Conservation (phyloP, 768 basidiomycete species). For the Leucosporidium scottii region DNA sequence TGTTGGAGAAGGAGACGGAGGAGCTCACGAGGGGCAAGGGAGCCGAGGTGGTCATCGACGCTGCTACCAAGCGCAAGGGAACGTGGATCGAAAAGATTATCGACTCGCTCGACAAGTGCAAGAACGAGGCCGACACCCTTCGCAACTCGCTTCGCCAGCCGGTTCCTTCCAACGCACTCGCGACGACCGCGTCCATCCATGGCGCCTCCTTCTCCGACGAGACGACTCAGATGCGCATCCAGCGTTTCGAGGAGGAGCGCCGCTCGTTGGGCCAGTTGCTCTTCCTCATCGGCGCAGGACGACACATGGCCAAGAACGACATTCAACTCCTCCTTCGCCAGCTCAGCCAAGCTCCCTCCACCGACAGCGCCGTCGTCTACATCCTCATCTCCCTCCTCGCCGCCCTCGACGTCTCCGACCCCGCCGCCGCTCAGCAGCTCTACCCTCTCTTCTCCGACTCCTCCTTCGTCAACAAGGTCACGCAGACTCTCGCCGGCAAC, state of each 20-base stretch:
- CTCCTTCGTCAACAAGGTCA: slow-evolving; percentile 19
- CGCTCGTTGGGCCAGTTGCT: slow-evolving; percentile 30
- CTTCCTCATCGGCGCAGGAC: slow-evolving; percentile 30
- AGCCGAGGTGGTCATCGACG: slow-evolving; percentile 7
- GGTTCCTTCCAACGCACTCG: slow-evolving; percentile 4
- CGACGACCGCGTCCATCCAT: slow-evolving; percentile 10
- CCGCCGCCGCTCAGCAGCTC: slow-evolving; percentile 44
- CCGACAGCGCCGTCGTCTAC: slow-evolving; percentile 63
- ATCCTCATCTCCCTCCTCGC: slow-evolving; percentile 56
- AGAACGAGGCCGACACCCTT: slow-evolving; percentile 26
- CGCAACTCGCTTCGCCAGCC: slow-evolving; percentile 3
- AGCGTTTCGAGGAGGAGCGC: slow-evolving; percentile 29
- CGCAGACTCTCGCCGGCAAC: slow-evolving; percentile 17
- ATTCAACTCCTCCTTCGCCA: slow-evolving; percentile 23
- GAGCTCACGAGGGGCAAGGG: slow-evolving; percentile 32
- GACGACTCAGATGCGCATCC: slow-evolving; percentile 20
- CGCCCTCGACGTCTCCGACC: slow-evolving; percentile 51
- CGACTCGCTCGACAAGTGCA: slow-evolving; percentile 27
- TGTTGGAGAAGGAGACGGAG: slow-evolving; percentile 23
- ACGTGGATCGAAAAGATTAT: slow-evolving; percentile 34
- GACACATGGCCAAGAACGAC: slow-evolving; percentile 15
- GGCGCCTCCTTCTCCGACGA: slow-evolving; percentile 30
- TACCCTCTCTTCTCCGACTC: slow-evolving; percentile 24
- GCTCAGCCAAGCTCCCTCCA: slow-evolving; percentile 46
- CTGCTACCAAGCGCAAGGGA: slow-evolving; percentile 9